phyloP scores from a whole-genome alignment of 1,139 yeast species.

The Debaryomyces coudertii region DNA sequence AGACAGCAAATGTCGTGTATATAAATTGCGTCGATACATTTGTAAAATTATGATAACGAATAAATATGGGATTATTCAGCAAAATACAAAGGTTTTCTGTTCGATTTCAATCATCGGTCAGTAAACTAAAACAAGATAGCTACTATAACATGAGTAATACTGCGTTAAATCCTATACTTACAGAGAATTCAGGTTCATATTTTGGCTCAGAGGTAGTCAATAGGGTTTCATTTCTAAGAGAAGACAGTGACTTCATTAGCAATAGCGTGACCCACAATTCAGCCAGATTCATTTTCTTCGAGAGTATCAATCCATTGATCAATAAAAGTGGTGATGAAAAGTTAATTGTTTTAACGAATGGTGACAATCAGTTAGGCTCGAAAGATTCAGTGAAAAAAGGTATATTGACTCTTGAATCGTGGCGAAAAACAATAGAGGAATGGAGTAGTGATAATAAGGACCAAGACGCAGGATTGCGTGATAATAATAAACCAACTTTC shows the following conservation, averaged over 20 bases:
- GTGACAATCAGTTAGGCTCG: constrained; percentile 29
- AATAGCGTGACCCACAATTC: constrained; percentile 53
- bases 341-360: constrained; percentile 41
- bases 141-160: constrained; percentile 24
- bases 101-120: constrained; percentile 7
- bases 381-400: constrained; percentile 17
- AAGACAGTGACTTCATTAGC: constrained; percentile 61
- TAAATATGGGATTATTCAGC: background rate
- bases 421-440: constrained; percentile 27
- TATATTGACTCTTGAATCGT: constrained; percentile 20
- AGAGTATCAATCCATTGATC: constrained; percentile 40
- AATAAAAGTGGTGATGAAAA: constrained; percentile 32
- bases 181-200: constrained; percentile 38
- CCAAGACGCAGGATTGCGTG: constrained; percentile 36
- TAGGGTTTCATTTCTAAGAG: constrained; percentile 78
- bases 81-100: background rate
- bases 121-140: constrained; percentile 16
- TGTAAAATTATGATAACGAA: background rate
- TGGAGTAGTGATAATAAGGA: constrained; percentile 41
- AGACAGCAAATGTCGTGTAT: constrained; percentile 3
- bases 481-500: constrained; percentile 42
- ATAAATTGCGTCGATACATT: background rate
- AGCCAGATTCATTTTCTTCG: constrained; percentile 60
- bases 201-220: constrained; percentile 67
- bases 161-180: constrained; percentile 18